A percentile compares a stretch with the other conserved stretches of the same genome.
Evolutionary conservation across 2,329 filamentous ascomycete species (phyloP).

Genomic region (Corynespora cassiicola): DNA sequence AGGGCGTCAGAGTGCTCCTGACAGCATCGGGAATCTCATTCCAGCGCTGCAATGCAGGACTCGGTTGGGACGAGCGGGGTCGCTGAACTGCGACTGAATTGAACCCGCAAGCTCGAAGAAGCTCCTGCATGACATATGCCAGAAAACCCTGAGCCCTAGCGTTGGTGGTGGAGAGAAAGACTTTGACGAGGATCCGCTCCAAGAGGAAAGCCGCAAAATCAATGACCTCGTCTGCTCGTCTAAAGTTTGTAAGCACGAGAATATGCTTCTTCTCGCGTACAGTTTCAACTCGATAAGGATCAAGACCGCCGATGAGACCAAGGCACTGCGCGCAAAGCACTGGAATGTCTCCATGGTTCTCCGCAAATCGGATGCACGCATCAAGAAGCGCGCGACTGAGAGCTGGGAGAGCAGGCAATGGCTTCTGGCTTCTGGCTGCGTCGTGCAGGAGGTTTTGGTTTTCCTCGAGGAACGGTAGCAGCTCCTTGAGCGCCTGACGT

Average conservation of each 20-base stretch:
- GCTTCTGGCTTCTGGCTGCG: slow-evolving; percentile 82
- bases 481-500: slow-evolving; percentile 78
- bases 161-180: slow-evolving; percentile 90
- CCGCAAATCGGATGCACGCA: slow-evolving; percentile 81
- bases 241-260: slow-evolving; percentile 87
- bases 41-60: slow-evolving; percentile 76
- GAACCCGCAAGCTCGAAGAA: slow-evolving; percentile 80
- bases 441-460: slow-evolving; percentile 82
- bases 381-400: slow-evolving; percentile 83
- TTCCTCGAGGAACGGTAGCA: slow-evolving; percentile 73
- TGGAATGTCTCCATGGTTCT: slow-evolving; percentile 70
- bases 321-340: slow-evolving; percentile 80
- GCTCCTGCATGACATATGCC: slow-evolving; percentile 92
- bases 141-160: slow-evolving; percentile 88
- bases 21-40: slow-evolving; percentile 76
- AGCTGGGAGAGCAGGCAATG: slow-evolving; percentile 73
- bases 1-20: slow-evolving; percentile 84
- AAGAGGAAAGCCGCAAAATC: slow-evolving; percentile 87
- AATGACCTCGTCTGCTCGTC: slow-evolving; percentile 75
- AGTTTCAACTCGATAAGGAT: slow-evolving; percentile 86
- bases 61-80: slow-evolving; percentile 61
- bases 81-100: slow-evolving; percentile 59
- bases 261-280: slow-evolving; percentile 81
- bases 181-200: slow-evolving; percentile 85
- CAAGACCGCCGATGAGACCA: slow-evolving; percentile 88